Percentiles rank a stretch among this genome's conserved stretches.
Conservation (phyloP, 352 stramenopile species). For the Aphanomyces cochlioides region DNA sequence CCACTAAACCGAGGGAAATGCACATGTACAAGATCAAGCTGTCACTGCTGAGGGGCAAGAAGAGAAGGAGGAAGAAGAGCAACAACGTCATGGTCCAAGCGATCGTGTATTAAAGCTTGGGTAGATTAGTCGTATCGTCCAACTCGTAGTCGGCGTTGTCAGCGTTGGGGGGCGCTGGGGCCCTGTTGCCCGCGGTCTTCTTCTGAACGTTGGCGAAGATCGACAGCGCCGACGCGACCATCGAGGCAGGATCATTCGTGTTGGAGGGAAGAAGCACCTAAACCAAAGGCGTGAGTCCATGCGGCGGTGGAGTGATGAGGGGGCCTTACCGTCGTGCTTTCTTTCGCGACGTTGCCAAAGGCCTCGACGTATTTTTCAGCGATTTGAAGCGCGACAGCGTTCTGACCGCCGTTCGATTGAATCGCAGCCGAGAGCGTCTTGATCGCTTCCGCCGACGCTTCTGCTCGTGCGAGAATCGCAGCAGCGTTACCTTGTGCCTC, state of each 20-base stretch:
- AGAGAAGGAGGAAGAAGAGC: no score
- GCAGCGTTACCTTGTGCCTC: conserved; percentile 83
- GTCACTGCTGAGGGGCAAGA: no score
- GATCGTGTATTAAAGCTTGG: no score
- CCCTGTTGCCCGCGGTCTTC: conserved; percentile 13
- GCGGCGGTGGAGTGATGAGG: conserved; percentile 8
- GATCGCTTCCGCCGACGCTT: conserved; percentile 80
- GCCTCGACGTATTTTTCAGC: conserved; percentile 90
- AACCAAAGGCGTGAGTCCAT: neutral
- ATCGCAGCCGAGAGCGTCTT: conserved; percentile 70
- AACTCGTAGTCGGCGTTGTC: conserved; percentile 27
- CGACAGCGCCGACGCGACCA: conserved; percentile 85
- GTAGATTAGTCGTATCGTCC: neutral
- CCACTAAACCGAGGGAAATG: no score
- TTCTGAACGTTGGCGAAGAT: conserved; percentile 89
- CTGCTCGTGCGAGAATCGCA: conserved; percentile 76
- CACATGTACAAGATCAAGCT: no score
- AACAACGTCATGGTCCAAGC: no score
- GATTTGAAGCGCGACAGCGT: conserved; percentile 82
- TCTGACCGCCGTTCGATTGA: conserved; percentile 53
- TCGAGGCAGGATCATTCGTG: conserved; percentile 76
- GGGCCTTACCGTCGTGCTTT: conserved; percentile 59
- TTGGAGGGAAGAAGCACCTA: conserved; percentile 69
- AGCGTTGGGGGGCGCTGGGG: neutral
- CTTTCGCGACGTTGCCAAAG: conserved; percentile 89